Evolutionary conservation across 805 yeast genomes (phyloP).

Genomic region (Zygotorulaspora chibaensis): DNA sequence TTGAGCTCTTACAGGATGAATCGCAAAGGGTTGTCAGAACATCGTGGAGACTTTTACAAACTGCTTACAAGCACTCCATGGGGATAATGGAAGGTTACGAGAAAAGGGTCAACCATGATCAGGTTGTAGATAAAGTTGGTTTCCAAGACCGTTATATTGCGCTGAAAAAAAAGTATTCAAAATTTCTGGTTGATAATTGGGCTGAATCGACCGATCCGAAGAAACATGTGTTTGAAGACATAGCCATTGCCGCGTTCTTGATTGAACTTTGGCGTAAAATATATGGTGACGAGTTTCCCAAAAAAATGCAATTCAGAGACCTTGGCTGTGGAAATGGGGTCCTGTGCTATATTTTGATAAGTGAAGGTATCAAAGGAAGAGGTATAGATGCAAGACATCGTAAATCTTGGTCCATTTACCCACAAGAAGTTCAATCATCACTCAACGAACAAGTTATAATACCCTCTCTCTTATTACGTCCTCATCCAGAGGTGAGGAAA

Average conservation of each 20-base stretch:
- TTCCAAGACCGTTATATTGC: constrained; percentile 80
- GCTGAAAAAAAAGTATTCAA: constrained; percentile 78
- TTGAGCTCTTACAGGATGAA: constrained; percentile 35
- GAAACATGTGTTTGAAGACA: constrained; percentile 94
- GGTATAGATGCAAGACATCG: constrained; percentile 90
- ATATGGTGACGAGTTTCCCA: constrained; percentile 37
- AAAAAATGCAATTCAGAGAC: constrained; percentile 64
- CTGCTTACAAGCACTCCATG: constrained; percentile 75
- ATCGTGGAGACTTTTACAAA: constrained; percentile 71
- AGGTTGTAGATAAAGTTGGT: constrained; percentile 72
- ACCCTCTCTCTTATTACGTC: constrained; percentile 68
- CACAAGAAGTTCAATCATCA: constrained; percentile 52
- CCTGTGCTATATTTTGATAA: constrained; percentile 63
- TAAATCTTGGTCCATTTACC: constrained; percentile 81
- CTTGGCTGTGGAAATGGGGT: constrained; percentile 95
- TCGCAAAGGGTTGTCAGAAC: constrained; percentile 70
- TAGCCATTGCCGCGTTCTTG: constrained; percentile 90
- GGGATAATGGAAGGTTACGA: constrained; percentile 84
- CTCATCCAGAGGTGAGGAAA: constrained; percentile 57
- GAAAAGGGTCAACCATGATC: constrained; percentile 84
- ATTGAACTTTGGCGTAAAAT: constrained; percentile 76
- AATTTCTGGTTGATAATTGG: constrained; percentile 74
- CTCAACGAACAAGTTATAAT: constrained; percentile 75
- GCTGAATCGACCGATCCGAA: constrained; percentile 91
- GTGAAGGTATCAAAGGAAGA: constrained; percentile 76